Base-by-base conservation (phyloP, 108 stramenopile species). In the Pseudonitzschia delicatissima region DNA sequence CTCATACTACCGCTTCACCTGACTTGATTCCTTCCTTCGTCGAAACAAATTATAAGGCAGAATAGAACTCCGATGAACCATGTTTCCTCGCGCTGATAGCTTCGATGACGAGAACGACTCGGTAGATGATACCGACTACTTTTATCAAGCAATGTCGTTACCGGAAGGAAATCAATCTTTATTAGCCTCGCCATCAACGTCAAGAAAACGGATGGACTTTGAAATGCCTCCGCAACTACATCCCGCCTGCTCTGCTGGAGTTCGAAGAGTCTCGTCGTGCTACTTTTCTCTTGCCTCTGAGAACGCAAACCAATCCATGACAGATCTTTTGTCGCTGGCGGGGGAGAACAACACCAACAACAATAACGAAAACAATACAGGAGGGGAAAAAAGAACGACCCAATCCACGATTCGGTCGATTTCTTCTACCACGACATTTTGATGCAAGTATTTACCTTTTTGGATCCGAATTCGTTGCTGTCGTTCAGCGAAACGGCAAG, bases 351-450 rank as follows among this genome's bases (percentile, higher is more conserved):
- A 63, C 28, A 57, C n/a, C 63, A 8, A 36, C 35, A 31, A 47
- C 67, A 12, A 64, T 7, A 48, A 42, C 39, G 18, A 40, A 25
- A 60, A 12, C 20, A n/a, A n/a, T n/a, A n/a, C n/a, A n/a, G n/a
- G n/a, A n/a, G n/a, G n/a, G n/a, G n/a, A n/a, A n/a, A n/a, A n/a
- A n/a, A n/a, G n/a, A n/a, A n/a, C n/a, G 35, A 31, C 13, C 12
- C 27, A n/a, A 62, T 33, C 13, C n/a, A 64, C 9, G 48, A 28
- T 5, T 71, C 52, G 25, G 59, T 42, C 18, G 69, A 79, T 37
- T 37, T 87, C 34, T 69, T 87, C 29, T 84, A 87, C 62, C 86
- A 92, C 45, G 91, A 92, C 57, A 82, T 92, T 17, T 39, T 92
- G 39, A 88, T 86, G 83, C 65, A 81, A 45, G 82, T 87, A 17